Evolutionary conservation across 2,329 filamentous ascomycete species (phyloP), one percentile per base, ranked within the genome.

Genomic region (Hymenoscyphus infarciens): DNA sequence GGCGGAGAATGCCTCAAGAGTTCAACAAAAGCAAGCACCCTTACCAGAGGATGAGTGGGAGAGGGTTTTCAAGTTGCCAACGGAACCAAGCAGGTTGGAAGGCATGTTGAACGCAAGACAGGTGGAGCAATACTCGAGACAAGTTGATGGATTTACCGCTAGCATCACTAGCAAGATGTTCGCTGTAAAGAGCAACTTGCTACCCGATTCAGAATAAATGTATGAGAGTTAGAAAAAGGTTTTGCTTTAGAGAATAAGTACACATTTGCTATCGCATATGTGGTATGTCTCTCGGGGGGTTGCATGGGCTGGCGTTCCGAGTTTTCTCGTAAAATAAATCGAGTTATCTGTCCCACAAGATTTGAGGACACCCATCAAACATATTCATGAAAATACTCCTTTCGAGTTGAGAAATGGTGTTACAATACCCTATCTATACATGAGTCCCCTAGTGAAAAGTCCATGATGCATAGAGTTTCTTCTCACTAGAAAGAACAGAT

Each of bases 41-140:
- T 85, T 98, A 57, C 92, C 95, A 42, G 95, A 99, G 81, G 94
- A 98, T 74, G 95, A 99, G 82, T 99, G 93, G 93, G 91, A 96
- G 80, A 89, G 91, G 75, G 83, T 98, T 72, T 99, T 98, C 86
- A 99, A 99, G 86, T 85, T 99, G 70, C 95, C 95, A 29, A 88
- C 92, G 75, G 94, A 98, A 81, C 94, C 95, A 62, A 96, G 90
- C 79, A 84, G 94, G 69, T 81, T 98, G 70, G 94, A 98, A 81
- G 91, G 90, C 69, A 91, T 99, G 84, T 82, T 99, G 75, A 96
- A 97, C 77, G 93, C 91, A 67, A 87, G 92, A 78, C 95, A 99
- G 81, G 92, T 97, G 61, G 93, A 98, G 80, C 94, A 98, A 81
- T 99, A 98, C 80, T 91, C 93, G 74, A 89, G 92, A 80, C 95